phyloP scores from a whole-genome alignment of 805 yeast genomes.

The Suhomyces prunicola region DNA sequence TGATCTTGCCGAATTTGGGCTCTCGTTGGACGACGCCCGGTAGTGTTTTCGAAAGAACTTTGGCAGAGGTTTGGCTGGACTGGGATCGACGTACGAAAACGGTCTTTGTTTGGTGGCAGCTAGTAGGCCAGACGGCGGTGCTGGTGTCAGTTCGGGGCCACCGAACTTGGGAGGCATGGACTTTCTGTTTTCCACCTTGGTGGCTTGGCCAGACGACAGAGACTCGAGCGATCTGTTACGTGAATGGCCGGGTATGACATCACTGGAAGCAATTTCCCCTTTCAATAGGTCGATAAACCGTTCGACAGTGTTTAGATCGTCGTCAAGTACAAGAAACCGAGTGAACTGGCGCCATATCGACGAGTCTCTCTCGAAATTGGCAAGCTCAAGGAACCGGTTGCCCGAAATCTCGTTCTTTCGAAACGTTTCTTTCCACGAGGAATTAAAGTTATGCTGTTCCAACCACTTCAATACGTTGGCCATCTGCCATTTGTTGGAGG shows the following conservation, averaged over 20 bases:
- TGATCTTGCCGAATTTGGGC: neutral
- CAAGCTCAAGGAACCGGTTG: conserved; percentile 59
- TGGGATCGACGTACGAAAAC: conserved; percentile 36
- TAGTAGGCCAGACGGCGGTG: neutral
- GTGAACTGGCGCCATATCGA: conserved; percentile 46
- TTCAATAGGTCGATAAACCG: conserved; percentile 52
- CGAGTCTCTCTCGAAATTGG: conserved; percentile 56
- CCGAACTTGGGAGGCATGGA: conserved; percentile 28
- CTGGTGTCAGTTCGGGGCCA: neutral
- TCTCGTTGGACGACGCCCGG: conserved; percentile 50
- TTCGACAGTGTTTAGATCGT: conserved; percentile 51
- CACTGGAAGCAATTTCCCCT: conserved; percentile 10
- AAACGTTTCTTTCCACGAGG: conserved; percentile 70
- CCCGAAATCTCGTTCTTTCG: conserved; percentile 56
- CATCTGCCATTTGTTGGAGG: conserved; percentile 65
- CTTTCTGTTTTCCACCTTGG: conserved; percentile 29
- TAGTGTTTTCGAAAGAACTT: conserved; percentile 63
- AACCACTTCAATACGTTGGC: conserved; percentile 70
- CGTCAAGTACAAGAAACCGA: conserved; percentile 33
- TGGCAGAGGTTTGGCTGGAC: conserved; percentile 13
- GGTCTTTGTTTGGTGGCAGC: conserved; percentile 32
- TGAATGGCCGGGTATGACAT: conserved; percentile 13
- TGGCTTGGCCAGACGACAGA: conserved; percentile 7
- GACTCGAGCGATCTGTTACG: conserved; percentile 17
- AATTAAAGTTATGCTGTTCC: conserved; percentile 62